Evolutionary conservation across 1,139 yeast species (phyloP), one percentile per base, ranked within the genome.

Genomic region (Candida sojae): DNA sequence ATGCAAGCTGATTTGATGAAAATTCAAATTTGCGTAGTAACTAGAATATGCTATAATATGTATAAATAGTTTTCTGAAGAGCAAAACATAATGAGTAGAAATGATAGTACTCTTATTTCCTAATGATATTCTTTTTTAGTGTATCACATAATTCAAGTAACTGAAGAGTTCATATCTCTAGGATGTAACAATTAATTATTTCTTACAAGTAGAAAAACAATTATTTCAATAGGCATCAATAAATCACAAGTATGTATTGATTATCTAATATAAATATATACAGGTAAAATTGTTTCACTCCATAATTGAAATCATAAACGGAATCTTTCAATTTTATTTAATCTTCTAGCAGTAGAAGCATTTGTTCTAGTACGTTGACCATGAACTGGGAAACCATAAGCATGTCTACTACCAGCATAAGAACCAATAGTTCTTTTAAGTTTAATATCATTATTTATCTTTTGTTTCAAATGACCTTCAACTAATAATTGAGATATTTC

Each of bases 311-410:
- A 13, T 43, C 37, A 51, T 28, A 51, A 31, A 33, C 50, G 46
- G 44, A 35, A 55, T 72, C 97, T 84, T 55, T 88, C 87, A 50
- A 88, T 68, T 60, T 80, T 84, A 70, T 93, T 93, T 68, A 92
- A 80, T 68, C 83, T 86, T 71, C 84, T 84, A 33, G 99, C 99
- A 26, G 96, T 93, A 61, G 79, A 78, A 30, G 96, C 96, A 64
- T 93, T 93, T 54, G 87, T 89, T 73, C 90, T 84, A 17, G 99
- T 93, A 54, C 86, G 80, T 76, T 93, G 99, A 61, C 99, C 99
- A 64, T 87, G 85, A 37, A 91, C 98, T 21, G 98, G 98, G 51
- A 86, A 76, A 49, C 95, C 92, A 71, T 82, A 75, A 46, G 91
- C 88, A 66, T 93, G 99, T 71, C 99, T 84, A 61, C 84, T 70